Evolutionary conservation across 2,329 filamentous ascomycete genomes (phyloP), one percentile per base, ranked within the genome.

Genomic region (Clarireedia homoeocarpa): DNA sequence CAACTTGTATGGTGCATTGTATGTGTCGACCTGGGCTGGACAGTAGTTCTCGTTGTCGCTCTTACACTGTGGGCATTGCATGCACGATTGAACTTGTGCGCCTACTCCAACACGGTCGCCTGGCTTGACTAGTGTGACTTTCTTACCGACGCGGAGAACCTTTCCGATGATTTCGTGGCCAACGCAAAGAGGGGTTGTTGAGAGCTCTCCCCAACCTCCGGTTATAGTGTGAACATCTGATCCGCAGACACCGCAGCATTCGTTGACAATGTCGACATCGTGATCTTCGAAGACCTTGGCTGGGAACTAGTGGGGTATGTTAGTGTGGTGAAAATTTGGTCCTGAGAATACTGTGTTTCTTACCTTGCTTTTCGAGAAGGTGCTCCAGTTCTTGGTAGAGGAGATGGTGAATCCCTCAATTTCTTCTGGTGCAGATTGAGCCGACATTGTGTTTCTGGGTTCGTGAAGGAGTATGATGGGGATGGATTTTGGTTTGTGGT

Each of bases 241-340:
- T 23, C 72, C 75, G 57, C 76, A 78, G 52, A 78, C 70, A 57
- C 76, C 77, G 58, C 75, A 78, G 64, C 53, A 56, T 17, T 92
- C 87, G 66, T 95, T 85, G 75, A 91, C 86, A 72, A 96, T 82
- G 69, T 95, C 90, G 65, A 96, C 82, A 69, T 95, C 89, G 71
- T 90, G 80, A 67, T 91, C 88, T 65, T 86, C 89, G 70, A 95
- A 95, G 17, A 85, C 84, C 76, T 95, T 94, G 57, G 47, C 46
- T 5, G 46, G 15, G 6, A 55, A 51, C 53, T 55, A 20, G 14
- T 4, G n/a, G 6, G 34, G 34, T 26, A 26, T 12, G 26, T 55
- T 51, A 55, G 27, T 10, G 6, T 10, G 26, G 1, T 2, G 24
- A 40, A 15, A 10, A 6, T 3, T 24, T 14, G 23, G 12, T 50